Conservation (phyloP, 108 stramenopile genomes). For the Nitzschia sp. region DNA sequence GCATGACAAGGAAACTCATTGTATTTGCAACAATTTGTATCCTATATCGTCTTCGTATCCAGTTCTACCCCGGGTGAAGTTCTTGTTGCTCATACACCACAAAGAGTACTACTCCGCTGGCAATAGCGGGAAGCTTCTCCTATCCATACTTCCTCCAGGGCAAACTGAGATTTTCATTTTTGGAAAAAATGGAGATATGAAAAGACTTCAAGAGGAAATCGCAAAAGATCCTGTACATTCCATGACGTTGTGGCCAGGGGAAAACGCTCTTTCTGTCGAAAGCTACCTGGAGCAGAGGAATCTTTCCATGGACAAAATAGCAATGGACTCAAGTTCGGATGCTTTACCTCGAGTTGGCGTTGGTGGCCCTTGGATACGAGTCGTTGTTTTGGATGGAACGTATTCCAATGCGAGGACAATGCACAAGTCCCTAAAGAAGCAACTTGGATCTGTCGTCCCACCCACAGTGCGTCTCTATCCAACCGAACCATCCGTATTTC, state of each 20-base stretch:
- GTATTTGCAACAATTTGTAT: conserved; percentile 15
- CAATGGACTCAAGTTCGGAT: background rate
- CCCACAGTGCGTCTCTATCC: conserved; percentile 19
- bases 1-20: conserved; percentile 18
- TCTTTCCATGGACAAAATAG: no score
- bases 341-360: conserved; percentile 4
- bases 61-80: conserved; percentile 11
- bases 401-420: conserved; percentile 40
- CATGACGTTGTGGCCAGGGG: conserved; percentile 35
- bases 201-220: conserved; percentile 25
- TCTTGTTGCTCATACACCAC: conserved; percentile 34
- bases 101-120: conserved; percentile 39
- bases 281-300: conserved; percentile 6
- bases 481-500: conserved; percentile 27
- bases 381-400: conserved; percentile 37
- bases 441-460: conserved; percentile 6
- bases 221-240: conserved; percentile 13
- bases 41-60: background rate
- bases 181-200: conserved; percentile 31
- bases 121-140: conserved; percentile 34
- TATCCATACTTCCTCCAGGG: conserved; percentile 6
- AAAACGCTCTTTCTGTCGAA: conserved; percentile 22
- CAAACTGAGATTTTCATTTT: conserved; percentile 24
- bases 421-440: conserved; percentile 34
- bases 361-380: conserved; percentile 5